Evolutionary conservation across 805 yeast genomes (phyloP).

Genomic region (Tetrapisispora phaffii): DNA sequence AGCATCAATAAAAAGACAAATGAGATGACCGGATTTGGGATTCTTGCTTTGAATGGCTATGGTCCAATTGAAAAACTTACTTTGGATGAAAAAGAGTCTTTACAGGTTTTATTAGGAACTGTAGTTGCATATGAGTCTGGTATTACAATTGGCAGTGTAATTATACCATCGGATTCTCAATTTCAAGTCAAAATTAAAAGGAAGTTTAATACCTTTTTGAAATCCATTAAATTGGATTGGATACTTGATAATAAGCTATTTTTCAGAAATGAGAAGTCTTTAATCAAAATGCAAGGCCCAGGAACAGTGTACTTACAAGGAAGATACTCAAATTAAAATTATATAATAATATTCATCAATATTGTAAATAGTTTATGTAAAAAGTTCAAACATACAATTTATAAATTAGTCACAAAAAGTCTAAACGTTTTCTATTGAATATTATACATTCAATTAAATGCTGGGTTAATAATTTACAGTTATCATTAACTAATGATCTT

Average conservation of each 20-base stretch:
- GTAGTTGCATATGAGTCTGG: slow-evolving; percentile 14
- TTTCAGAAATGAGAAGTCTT: slow-evolving; percentile 13
- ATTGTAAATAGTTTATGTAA: not conserved
- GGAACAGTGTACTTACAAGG: slow-evolving; percentile 24
- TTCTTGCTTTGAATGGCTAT: slow-evolving; percentile 25
- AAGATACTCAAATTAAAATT: not conserved
- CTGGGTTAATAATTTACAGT: not conserved
- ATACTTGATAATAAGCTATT: slow-evolving; percentile 8
- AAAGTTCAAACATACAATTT: not conserved
- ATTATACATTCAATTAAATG: not conserved
- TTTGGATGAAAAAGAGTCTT: slow-evolving; percentile 16
- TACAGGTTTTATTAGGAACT: slow-evolving; percentile 17
- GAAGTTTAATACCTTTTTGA: slow-evolving; percentile 4
- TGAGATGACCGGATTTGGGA: slow-evolving; percentile 21
- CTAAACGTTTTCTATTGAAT: not conserved
- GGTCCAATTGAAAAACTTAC: slow-evolving; percentile 24
- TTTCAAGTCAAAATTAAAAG: slow-evolving; percentile 5
- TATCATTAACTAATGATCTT: too few relatives aligned
- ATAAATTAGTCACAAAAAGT: too few relatives aligned
- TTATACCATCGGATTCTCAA: slow-evolving; percentile 3
- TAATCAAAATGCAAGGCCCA: slow-evolving; percentile 25
- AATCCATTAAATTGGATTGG: slow-evolving; percentile 8
- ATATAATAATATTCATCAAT: not conserved
- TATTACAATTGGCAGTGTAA: slow-evolving; percentile 5
- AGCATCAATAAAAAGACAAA: slow-evolving; percentile 5